Base-by-base conservation (phyloP, 2,329 filamentous ascomycete species). In the Paecilomyces formosus region DNA sequence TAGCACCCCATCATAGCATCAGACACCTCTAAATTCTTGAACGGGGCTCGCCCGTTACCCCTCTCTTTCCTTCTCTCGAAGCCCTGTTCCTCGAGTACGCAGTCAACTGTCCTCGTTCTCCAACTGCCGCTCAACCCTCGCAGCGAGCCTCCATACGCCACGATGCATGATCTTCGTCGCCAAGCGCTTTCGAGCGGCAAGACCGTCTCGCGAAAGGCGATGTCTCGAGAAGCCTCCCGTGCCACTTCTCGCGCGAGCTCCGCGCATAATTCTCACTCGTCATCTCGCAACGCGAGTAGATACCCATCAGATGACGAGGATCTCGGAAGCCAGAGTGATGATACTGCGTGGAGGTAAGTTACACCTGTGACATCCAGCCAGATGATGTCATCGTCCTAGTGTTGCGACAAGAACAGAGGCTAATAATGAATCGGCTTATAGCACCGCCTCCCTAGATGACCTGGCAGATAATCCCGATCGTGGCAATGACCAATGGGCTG, bases 371-470 rank as follows among this genome's bases (percentile, higher is more conserved):
- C 6, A 28, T 30, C 18, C 18, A 35, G 30, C 49, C 66, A 65
- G 63, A 74, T 74, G 71, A 75, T 71, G 69, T 74, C 71, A 74
- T 60, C 53, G 55, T 56, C 52, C 52, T 21, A 28, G 52, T 55
- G 30, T 33, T 26, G 9, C 22, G 50, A 12, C 22, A 21, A 30
- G 15, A 35, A n/a, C 18, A 39, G 8, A 15, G 45, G 49, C 61
- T 65, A 57, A 62, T 65, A 57, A 62, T 60, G 54, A 56, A 55
- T 58, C 26, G 26, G 28, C 21, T 53, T 53, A 63, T 65, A 85
- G 84, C 67, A 81, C 83, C 58, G 85, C 82, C 60, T 87, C 85
- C n/a, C 84, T 89, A 61, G 88, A 90, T 63, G 86, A 86, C 35
- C 78, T 87, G 35, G 75, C 81, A 54, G 77, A 80, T 52, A 76